These are phyloP conservation scores for Venturia carpophila DNA, from an alignment of 2,329 filamentous ascomycete genomes.

Conservation along the genomic window DNA sequence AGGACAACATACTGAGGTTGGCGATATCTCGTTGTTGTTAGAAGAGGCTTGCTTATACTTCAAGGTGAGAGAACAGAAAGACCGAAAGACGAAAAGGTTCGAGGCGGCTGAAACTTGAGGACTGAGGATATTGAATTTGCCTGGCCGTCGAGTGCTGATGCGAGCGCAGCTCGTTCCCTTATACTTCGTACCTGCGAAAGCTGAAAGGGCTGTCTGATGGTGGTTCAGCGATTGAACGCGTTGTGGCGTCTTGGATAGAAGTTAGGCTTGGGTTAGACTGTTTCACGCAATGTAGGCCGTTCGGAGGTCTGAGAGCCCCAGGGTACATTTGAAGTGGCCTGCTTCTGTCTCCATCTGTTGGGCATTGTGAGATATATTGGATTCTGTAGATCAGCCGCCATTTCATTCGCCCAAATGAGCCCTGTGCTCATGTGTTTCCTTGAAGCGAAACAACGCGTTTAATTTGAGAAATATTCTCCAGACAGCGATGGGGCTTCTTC, in stretches of 20 bases:
- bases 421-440: constrained; percentile 9
- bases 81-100: neutral
- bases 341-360: neutral
- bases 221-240: neutral
- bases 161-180: constrained; percentile 3
- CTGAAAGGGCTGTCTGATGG: neutral
- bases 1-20: constrained; percentile 10
- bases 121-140: neutral
- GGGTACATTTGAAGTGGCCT: constrained; percentile 3
- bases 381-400: constrained; percentile 11
- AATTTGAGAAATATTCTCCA: neutral
- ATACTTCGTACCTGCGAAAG: neutral
- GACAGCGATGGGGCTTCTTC: neutral
- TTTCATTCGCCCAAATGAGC: neutral
- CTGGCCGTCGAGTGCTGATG: neutral
- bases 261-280: constrained; percentile 11
- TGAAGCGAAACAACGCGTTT: constrained; percentile 2
- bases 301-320: neutral
- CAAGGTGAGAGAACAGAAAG: neutral
- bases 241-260: constrained; percentile 16
- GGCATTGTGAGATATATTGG: constrained; percentile 15
- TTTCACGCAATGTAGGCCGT: neutral
- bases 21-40: no score
- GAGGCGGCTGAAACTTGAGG: neutral
- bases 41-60: neutral